Evolutionary conservation across 202 grass and related monocot species (phyloP), one percentile per base, ranked within the genome.

Genomic region (Alloteropsis angusta): DNA sequence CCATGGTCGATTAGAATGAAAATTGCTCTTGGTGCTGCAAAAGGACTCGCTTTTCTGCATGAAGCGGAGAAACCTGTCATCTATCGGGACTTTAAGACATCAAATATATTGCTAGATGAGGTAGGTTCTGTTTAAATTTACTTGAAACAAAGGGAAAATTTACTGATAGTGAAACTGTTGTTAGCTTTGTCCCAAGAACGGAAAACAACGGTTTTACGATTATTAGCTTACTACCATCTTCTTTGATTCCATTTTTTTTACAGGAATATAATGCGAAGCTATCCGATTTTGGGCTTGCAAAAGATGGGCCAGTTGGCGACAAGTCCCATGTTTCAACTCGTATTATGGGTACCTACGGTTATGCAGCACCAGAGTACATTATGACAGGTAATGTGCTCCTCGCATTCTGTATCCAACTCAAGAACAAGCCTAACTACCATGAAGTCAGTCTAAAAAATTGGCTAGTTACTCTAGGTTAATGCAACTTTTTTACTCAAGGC

Each of bases 281-380:
- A 68, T 98, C 95, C 11, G 95, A 98, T 78, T 98, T 98, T 70
- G 95, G 95, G 43, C 91, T 97, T 25, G 95, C 95, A 76, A 97
- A 97, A 85, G 87, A 91, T 54, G 89, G 95, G 49, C 95, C 91
- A 18, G 95, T 92, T 21, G 95, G 95, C 0, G 95, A 98, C 39
- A 85, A 83, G 59, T 94, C 95, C 11, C 95, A 98, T 71, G 91
- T 97, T 67, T 94, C 95, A 15, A 98, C 95, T 15, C 89, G 89
- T 65, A 98, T 98, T 52, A 93, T 98, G 95, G 95, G 89, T 35
- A 98, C 95, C 37, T 87, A 87, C 12, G 95, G 92, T 64, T 98
- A 98, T 81, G 95, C 95, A 36, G 92, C 92, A n/a, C 95, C 95
- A 14, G 95, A 98, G 73, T 98, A 98, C 67, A 90, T 98, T 28